Base-by-base conservation (phyloP, 2,329 filamentous ascomycete species). In the Chrysoporthe deuterocubensis region DNA sequence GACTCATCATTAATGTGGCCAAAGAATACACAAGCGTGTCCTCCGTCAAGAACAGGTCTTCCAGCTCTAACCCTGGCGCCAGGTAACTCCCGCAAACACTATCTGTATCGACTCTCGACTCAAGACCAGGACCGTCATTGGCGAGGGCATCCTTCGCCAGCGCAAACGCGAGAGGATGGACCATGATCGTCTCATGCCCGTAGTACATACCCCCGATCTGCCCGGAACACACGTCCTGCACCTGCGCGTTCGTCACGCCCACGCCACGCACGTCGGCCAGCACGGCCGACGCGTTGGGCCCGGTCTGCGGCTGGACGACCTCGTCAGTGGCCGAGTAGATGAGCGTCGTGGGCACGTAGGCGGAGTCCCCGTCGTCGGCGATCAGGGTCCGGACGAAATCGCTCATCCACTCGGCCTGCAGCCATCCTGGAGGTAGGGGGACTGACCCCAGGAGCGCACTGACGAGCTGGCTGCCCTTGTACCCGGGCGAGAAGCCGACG, bases 321-420 rank as follows among this genome's bases (percentile, higher is more conserved):
- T 87, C 81, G 69, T 87, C 84, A 37, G 80, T 75, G 46, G 80
- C 74, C 14, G 77, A 75, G 0, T 81, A 83, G 75, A 84, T 87
- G 58, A 88, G 76, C 0, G 79, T 84, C 0, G 84, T 87, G 0
- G 84, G 84, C 0, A 88, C 83, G 70, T 85, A 87, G 4, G 83
- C 83, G 0, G 81, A 82, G 64, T 84, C 83, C 0, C 85, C 85
- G 34, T 78, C 81, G 57, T 81, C 75, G 9, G 69, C 70, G 14
- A 83, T 78, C 3, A 87, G 73, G 0, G 76, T 77, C 4, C 67
- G 71, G 68, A 86, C 76, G 73, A 81, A 84, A 3, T 79, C 76
- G 40, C 78, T 80, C 50, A 78, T 78, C 66, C 81, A 81, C 61
- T 79, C 70, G 70, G 86, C 84, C 74, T 87, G 84, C 6, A 83